These are phyloP conservation scores for Sarocladium brachiariae DNA, from an alignment of 2,329 filamentous ascomycete species.

Conservation along the genomic window DNA sequence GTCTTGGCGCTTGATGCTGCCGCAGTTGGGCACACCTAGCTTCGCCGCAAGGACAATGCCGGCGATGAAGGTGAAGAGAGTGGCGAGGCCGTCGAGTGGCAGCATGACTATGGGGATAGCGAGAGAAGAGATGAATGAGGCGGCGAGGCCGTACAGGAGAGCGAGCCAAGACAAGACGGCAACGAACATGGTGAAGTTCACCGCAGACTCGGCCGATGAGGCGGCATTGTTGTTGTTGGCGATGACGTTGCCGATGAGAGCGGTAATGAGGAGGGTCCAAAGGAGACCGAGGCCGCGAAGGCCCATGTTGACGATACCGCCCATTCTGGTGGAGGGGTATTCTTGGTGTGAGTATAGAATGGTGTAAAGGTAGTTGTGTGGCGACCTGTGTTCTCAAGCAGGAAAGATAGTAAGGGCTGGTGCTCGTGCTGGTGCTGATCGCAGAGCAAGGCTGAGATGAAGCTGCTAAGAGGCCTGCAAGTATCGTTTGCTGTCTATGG, in stretches of 20 bases:
- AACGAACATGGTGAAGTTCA: constrained; percentile 66
- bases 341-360: constrained; percentile 12
- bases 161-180: constrained; percentile 59
- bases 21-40: constrained; percentile 63
- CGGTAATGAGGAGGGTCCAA: constrained; percentile 46
- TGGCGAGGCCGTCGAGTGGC: constrained; percentile 50
- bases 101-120: constrained; percentile 46
- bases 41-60: constrained; percentile 65
- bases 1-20: constrained; percentile 33
- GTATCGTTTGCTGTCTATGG: background rate
- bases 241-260: constrained; percentile 53
- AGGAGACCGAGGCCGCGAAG: constrained; percentile 45
- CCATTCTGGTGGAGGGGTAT: constrained; percentile 23
- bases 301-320: constrained; percentile 35
- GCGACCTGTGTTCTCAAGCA: background rate
- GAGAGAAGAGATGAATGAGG: constrained; percentile 46
- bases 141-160: constrained; percentile 54
- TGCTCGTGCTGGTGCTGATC: no score
- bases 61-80: constrained; percentile 63
- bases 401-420: background rate
- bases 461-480: background rate
- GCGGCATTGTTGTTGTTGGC: constrained; percentile 39
- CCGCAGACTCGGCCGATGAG: constrained; percentile 34
- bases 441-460: background rate
- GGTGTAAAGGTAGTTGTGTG: constrained; percentile 9